A percentile compares a stretch with the other conserved stretches of the same genome.
These are phyloP conservation scores for Blastocystis sp. DNA, from an alignment of 352 stramenopile genomes.

Conservation along the genomic window DNA sequence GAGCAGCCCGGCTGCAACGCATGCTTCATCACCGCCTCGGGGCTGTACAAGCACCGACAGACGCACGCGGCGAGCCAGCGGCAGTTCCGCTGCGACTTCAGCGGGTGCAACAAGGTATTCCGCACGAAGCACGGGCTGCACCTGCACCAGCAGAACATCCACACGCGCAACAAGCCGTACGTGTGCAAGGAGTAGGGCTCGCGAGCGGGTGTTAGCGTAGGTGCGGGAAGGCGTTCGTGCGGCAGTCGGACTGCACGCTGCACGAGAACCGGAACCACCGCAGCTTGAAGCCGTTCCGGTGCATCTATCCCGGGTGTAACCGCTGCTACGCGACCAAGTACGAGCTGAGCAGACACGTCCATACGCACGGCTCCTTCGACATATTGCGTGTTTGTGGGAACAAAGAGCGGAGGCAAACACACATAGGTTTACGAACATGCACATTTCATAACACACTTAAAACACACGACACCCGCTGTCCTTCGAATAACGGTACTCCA, in stretches of 20 bases:
- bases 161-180: slow-evolving; percentile 35
- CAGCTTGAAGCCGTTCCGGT: slow-evolving; percentile 3
- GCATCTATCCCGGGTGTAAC: slow-evolving; percentile 42
- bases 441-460: background rate
- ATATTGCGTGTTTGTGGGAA: no score
- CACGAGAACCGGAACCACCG: slow-evolving; percentile 58
- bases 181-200: slow-evolving; percentile 20
- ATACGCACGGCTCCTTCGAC: background rate
- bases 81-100: background rate
- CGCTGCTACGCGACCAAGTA: slow-evolving; percentile 31
- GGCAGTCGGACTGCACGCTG: slow-evolving; percentile 48
- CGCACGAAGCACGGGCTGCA: slow-evolving; percentile 41
- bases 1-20: background rate
- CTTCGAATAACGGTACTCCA: slow-evolving; percentile 21
- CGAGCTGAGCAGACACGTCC: slow-evolving; percentile 39
- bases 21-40: background rate
- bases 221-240: slow-evolving; percentile 52
- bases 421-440: no score
- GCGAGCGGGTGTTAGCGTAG: background rate
- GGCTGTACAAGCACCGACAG: slow-evolving; percentile 16
- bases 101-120: slow-evolving; percentile 3
- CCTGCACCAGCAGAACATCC: slow-evolving; percentile 52
- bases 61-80: background rate
- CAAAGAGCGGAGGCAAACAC: no score
- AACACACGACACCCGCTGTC: background rate